Conservation (phyloP, 768 basidiomycete genomes). For the Chalciporus piperatus region DNA sequence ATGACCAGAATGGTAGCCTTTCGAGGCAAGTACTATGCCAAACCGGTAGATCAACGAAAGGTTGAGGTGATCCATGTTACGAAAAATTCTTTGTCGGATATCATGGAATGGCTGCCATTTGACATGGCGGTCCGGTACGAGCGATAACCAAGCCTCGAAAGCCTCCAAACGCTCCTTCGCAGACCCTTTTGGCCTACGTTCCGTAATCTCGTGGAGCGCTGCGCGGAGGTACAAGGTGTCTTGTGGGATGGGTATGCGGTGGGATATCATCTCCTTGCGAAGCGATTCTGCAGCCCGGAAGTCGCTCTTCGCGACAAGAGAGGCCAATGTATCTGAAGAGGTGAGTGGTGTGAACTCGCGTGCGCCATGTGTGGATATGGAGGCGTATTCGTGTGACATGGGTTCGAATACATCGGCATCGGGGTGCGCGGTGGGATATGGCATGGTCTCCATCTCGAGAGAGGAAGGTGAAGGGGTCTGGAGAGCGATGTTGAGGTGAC, state of each 20-base stretch:
- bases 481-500: slow-evolving; percentile 24
- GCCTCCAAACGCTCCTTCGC: slow-evolving; percentile 12
- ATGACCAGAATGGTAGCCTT: slow-evolving; percentile 38
- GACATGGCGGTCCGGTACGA: slow-evolving; percentile 36
- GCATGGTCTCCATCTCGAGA: slow-evolving; percentile 33
- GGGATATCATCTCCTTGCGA: slow-evolving; percentile 38
- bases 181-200: slow-evolving; percentile 16
- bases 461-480: slow-evolving; percentile 35
- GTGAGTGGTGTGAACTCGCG: slow-evolving; percentile 20
- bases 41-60: slow-evolving; percentile 41
- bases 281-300: slow-evolving; percentile 34
- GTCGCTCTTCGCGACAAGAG: slow-evolving; percentile 21
- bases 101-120: slow-evolving; percentile 17
- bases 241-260: slow-evolving; percentile 37
- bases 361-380: slow-evolving; percentile 7
- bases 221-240: slow-evolving; percentile 37
- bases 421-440: slow-evolving; percentile 31
- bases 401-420: slow-evolving; percentile 38
- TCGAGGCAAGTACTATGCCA: slow-evolving; percentile 42
- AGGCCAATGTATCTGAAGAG: slow-evolving; percentile 22
- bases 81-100: slow-evolving; percentile 35
- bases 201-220: slow-evolving; percentile 33
- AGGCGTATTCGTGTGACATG: slow-evolving; percentile 32
- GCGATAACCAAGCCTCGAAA: slow-evolving; percentile 44
- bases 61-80: slow-evolving; percentile 26